Conservation (phyloP, 352 stramenopile species). For the Globisporangium barbulae region DNA sequence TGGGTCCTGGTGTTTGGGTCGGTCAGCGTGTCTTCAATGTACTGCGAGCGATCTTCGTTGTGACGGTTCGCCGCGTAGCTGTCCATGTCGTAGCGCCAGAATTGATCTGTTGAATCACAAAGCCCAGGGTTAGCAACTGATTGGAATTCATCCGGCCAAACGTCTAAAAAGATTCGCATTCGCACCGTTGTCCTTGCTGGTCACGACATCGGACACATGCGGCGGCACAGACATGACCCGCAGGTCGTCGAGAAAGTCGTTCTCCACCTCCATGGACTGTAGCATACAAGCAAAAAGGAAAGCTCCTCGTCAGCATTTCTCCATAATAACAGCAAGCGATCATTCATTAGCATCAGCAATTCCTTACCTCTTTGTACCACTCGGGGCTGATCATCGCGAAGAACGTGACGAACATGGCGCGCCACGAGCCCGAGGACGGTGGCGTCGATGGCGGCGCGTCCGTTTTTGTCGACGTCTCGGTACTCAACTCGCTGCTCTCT, state of each 20-base stretch:
- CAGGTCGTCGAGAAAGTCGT: constrained; percentile 45
- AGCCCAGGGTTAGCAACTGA: background rate
- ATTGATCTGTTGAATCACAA: constrained; percentile 21
- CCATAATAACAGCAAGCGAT: background rate
- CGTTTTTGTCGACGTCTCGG: background rate
- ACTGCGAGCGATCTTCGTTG: constrained; percentile 66
- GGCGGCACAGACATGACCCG: constrained; percentile 43
- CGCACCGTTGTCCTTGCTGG: constrained; percentile 27
- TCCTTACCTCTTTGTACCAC: constrained; percentile 39
- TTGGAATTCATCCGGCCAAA: background rate
- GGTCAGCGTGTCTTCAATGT: constrained; percentile 38
- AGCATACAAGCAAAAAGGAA: background rate
- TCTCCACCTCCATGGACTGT: constrained; percentile 29
- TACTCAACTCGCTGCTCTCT: background rate
- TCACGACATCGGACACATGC: constrained; percentile 50
- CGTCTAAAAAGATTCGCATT: background rate
- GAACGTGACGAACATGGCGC: constrained; percentile 51
- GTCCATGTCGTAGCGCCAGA: constrained; percentile 71
- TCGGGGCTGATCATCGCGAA: constrained; percentile 64
- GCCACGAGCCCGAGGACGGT: constrained; percentile 34
- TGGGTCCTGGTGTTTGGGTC: constrained; percentile 15
- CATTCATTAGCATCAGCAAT: background rate
- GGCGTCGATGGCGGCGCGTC: constrained; percentile 12
- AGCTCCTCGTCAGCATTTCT: background rate
- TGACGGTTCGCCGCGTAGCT: constrained; percentile 62